A percentile compares a stretch with the other conserved stretches of the same genome.
Evolutionary conservation across 2,329 filamentous ascomycete species (phyloP).

Genomic region (Phyllosticta citribraziliensis): DNA sequence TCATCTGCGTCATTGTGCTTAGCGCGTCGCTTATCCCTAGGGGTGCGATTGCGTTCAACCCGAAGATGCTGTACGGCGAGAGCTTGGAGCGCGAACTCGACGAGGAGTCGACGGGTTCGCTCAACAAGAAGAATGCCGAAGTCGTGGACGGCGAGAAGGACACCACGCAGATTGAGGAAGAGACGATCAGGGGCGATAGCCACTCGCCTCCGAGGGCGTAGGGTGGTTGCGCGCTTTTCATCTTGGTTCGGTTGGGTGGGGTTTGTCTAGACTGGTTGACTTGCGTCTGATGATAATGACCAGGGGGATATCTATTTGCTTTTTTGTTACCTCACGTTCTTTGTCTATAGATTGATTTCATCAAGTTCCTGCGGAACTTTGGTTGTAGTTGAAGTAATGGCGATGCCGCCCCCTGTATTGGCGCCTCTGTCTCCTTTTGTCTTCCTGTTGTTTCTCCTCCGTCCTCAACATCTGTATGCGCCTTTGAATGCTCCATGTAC

Average conservation of each 20-base stretch:
- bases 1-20: conserved; percentile 34
- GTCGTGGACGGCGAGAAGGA: neutral
- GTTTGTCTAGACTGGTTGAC: neutral
- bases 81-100: conserved; percentile 20
- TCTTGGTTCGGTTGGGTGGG: neutral
- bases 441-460: no score
- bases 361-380: no score
- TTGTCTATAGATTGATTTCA: no score
- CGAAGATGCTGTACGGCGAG: conserved; percentile 32
- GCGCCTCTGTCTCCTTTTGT: no score
- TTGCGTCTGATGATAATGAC: neutral
- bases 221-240: neutral
- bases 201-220: neutral
- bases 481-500: no score
- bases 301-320: no score
- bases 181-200: neutral
- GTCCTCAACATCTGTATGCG: no score
- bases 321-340: no score
- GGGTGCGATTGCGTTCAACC: conserved; percentile 36
- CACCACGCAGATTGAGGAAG: neutral
- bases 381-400: no score
- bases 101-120: neutral
- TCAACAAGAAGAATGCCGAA: neutral
- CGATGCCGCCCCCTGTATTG: no score
- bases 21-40: conserved; percentile 38